These are phyloP conservation scores for Nicotiana obtusifolia DNA, from an alignment of 257 asterid species.

Conservation along the genomic window DNA sequence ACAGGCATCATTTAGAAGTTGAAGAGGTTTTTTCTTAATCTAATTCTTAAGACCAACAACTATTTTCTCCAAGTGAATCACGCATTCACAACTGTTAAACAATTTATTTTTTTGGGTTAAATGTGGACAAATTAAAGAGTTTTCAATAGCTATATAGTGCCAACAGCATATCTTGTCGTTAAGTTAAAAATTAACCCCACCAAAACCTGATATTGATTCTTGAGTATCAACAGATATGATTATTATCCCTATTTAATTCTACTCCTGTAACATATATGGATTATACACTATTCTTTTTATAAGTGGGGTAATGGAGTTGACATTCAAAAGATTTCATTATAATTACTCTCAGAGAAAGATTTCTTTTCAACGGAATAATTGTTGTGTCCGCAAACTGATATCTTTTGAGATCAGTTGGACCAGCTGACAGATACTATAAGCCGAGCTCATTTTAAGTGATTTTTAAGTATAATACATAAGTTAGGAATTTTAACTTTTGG, in stretches of 20 bases:
- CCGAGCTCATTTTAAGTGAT: too few relatives aligned
- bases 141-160: slow-evolving; percentile 38
- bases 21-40: slow-evolving; percentile 17
- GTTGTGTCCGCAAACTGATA: slow-evolving; percentile 22
- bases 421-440: neutral
- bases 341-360: slow-evolving; percentile 30
- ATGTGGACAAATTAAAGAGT: neutral
- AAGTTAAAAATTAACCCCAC: slow-evolving; percentile 14
- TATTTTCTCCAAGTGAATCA: neutral
- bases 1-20: slow-evolving; percentile 22
- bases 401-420: slow-evolving; percentile 17
- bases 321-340: slow-evolving; percentile 35
- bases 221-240: slow-evolving; percentile 11
- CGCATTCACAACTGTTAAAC: slow-evolving; percentile 7
- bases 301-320: slow-evolving; percentile 56
- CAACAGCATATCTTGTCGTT: slow-evolving; percentile 32
- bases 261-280: slow-evolving; percentile 22
- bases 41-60: neutral
- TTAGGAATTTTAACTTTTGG: too few relatives aligned
- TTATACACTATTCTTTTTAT: slow-evolving; percentile 7
- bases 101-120: neutral
- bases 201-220: slow-evolving; percentile 12
- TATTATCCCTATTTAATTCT: slow-evolving; percentile 28
- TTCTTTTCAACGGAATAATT: slow-evolving; percentile 5
- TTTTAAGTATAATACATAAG: too few relatives aligned